Evolutionary conservation across 2,329 filamentous ascomycete species (phyloP).

Genomic region (Cladophialophora chaetospira): DNA sequence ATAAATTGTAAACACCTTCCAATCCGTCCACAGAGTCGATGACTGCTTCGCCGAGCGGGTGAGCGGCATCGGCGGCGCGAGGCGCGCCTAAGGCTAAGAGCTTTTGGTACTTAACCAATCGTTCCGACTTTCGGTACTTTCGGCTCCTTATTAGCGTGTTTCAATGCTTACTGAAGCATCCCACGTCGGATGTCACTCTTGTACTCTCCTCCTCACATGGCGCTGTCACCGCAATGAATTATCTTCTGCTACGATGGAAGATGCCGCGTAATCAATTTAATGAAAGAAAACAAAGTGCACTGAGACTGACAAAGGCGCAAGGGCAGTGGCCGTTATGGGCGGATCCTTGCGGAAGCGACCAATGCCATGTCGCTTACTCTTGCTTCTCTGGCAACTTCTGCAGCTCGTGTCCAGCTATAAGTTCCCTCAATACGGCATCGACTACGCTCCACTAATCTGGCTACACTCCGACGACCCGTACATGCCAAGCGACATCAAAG

Average conservation of each 20-base stretch:
- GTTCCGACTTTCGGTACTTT: neutral
- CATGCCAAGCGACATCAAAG: constrained; percentile 52
- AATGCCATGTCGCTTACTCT: neutral
- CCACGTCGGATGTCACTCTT: too few species aligned
- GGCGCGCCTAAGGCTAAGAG: too few species aligned
- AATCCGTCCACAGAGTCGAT: too few species aligned
- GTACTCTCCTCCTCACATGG: neutral
- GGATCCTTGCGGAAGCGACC: neutral
- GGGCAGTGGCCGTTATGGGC: neutral
- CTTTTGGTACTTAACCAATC: too few species aligned
- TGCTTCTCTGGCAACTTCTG: neutral
- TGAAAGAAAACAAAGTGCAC: neutral
- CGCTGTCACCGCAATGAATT: neutral
- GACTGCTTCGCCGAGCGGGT: too few species aligned
- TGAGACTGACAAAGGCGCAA: neutral
- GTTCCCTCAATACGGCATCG: neutral
- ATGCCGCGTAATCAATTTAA: neutral
- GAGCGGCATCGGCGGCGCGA: too few species aligned
- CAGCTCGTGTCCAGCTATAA: neutral
- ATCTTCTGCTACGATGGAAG: neutral
- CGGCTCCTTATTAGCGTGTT: neutral
- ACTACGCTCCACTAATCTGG: constrained; percentile 52
- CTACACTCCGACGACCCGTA: constrained; percentile 53
- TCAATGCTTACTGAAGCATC: neutral
- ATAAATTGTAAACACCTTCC: too few species aligned